Evolutionary conservation across 768 basidiomycete genomes (phyloP).

Genomic region (Tephrocybe sp.): DNA sequence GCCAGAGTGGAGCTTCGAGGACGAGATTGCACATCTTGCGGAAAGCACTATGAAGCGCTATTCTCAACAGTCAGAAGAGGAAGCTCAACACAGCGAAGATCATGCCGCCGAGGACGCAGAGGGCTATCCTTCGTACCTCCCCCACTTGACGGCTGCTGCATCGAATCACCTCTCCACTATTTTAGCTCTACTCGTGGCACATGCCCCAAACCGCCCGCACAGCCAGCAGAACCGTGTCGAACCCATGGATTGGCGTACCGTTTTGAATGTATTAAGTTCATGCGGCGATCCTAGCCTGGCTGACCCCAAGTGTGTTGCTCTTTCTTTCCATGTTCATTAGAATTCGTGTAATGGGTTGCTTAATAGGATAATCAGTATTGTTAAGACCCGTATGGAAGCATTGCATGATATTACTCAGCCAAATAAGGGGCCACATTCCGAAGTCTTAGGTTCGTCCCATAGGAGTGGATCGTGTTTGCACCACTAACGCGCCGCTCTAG

Average conservation of each 20-base stretch:
- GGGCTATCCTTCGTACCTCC: conserved; percentile 28
- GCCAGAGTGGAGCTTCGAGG: conserved; percentile 71
- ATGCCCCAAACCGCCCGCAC: conserved; percentile 53
- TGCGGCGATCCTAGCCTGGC: conserved; percentile 34
- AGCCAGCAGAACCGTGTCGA: conserved; percentile 67
- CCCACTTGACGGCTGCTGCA: conserved; percentile 42
- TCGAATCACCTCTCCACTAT: conserved; percentile 49
- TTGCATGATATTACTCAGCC: conserved; percentile 3
- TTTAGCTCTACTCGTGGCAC: conserved; percentile 53
- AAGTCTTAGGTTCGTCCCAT: conserved; percentile 14
- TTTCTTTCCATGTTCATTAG: neutral
- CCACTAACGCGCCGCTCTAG: no score
- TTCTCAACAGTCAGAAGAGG: conserved; percentile 2
- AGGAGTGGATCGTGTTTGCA: neutral
- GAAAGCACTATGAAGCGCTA: conserved; percentile 32
- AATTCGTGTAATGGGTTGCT: conserved; percentile 3
- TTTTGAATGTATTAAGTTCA: conserved; percentile 53
- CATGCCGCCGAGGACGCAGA: conserved; percentile 20
- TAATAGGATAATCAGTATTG: conserved; percentile 21
- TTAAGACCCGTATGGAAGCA: conserved; percentile 21
- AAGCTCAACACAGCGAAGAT: conserved; percentile 3
- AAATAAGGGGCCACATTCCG: neutral
- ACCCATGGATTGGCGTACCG: conserved; percentile 62
- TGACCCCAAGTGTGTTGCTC: conserved; percentile 37
- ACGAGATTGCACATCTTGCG: conserved; percentile 59